A percentile compares a stretch with the other conserved stretches of the same genome.
These are phyloP conservation scores for Blastocystis sp. DNA, from an alignment of 352 stramenopile genomes.

Conservation along the genomic window DNA sequence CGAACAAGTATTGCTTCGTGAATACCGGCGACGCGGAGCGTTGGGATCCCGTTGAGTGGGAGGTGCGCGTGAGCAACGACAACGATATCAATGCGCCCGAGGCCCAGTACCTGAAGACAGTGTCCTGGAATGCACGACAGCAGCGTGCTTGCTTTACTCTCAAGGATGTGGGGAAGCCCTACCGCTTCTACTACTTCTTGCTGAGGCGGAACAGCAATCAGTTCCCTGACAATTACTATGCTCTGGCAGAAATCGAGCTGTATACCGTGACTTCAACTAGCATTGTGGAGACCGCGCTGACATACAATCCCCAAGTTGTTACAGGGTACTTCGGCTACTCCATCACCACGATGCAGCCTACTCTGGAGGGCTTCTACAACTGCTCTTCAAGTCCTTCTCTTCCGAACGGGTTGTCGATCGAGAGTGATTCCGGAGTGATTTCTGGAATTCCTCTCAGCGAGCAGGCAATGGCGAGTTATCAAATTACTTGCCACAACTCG, in stretches of 20 bases:
- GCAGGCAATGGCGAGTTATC: background rate
- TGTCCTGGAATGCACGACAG: conserved; percentile 3
- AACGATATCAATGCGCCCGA: background rate
- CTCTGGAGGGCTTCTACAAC: background rate
- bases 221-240: conserved; percentile 12
- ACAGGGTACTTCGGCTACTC: conserved; percentile 19
- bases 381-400: background rate
- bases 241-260: conserved; percentile 12
- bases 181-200: conserved; percentile 45
- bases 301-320: background rate
- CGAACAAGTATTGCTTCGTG: conserved; percentile 54
- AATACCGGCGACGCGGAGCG: background rate
- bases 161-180: background rate
- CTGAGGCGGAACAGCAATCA: background rate
- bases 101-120: background rate
- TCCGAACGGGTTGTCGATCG: conserved; percentile 10
- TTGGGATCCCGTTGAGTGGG: background rate
- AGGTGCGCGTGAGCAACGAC: background rate
- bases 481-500: conserved; percentile 5
- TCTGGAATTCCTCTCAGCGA: conserved; percentile 5
- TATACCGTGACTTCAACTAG: background rate
- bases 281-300: background rate
- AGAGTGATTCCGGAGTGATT: conserved; percentile 26
- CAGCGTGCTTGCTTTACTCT: conserved; percentile 28
- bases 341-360: conserved; percentile 14